Conservation (phyloP, 2,329 filamentous ascomycete genomes). For the Venturia pyrina region DNA sequence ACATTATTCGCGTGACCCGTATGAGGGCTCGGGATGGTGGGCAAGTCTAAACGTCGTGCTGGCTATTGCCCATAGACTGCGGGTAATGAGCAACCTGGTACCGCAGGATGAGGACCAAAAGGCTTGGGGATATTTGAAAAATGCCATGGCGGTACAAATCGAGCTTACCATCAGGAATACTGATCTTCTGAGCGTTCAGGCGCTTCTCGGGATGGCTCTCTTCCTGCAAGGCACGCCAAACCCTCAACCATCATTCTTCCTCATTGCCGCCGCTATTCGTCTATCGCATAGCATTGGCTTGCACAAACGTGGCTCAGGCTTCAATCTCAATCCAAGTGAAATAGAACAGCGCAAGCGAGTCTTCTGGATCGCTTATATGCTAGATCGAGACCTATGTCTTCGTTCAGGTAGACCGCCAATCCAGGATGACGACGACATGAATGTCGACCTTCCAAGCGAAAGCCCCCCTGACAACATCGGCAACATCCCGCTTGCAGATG, state of each 20-base stretch:
- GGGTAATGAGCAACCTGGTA: constrained; percentile 91
- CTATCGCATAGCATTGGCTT: constrained; percentile 89
- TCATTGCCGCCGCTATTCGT: constrained; percentile 83
- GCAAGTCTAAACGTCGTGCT: constrained; percentile 88
- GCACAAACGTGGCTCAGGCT: constrained; percentile 85
- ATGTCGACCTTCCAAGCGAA: constrained; percentile 86
- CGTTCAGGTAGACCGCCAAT: constrained; percentile 62
- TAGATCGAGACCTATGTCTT: constrained; percentile 65
- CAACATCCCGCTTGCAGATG: constrained; percentile 81
- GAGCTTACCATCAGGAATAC: constrained; percentile 95
- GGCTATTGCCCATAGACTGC: constrained; percentile 84
- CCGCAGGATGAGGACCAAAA: constrained; percentile 87
- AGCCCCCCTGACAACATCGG: constrained; percentile 88
- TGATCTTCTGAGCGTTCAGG: constrained; percentile 89
- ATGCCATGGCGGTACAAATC: constrained; percentile 84
- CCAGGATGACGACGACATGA: constrained; percentile 79
- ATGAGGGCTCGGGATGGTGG: constrained; percentile 97
- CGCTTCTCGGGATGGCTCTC: constrained; percentile 81
- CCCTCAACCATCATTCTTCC: constrained; percentile 84
- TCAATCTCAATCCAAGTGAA: constrained; percentile 87
- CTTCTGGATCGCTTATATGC: constrained; percentile 67
- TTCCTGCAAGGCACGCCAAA: constrained; percentile 97
- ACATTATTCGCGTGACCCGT: constrained; percentile 87
- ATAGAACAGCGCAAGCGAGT: constrained; percentile 79
- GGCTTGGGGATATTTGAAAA: constrained; percentile 93